Percentiles rank a stretch among this genome's conserved stretches.
Evolutionary conservation across 139 green algal genomes (phyloP).

Genomic region (Tetradesmus obliquus): DNA sequence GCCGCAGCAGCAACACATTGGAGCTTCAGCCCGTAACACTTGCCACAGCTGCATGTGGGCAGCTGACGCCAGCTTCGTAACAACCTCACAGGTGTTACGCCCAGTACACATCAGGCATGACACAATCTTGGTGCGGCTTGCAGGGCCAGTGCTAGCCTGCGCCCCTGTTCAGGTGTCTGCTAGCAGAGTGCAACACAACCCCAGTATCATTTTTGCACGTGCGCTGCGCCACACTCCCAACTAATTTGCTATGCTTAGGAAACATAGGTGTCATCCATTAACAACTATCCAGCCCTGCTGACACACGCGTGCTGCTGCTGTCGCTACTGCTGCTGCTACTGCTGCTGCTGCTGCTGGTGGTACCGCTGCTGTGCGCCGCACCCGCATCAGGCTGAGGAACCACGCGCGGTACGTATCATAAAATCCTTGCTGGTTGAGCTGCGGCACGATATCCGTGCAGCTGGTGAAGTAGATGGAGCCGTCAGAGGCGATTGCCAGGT

Average conservation of each 20-base stretch:
- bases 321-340: no score
- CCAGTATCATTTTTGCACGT: no score
- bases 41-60: neutral
- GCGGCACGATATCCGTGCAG: conserved; percentile 22
- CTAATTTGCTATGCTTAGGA: no score
- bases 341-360: neutral
- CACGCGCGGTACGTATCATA: conserved; percentile 25
- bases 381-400: conserved; percentile 9
- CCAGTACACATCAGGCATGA: no score
- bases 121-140: no score
- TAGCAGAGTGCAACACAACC: no score
- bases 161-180: no score
- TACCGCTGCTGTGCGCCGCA: neutral
- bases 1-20: neutral
- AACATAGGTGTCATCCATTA: no score
- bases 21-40: neutral
- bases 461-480: conserved; percentile 76
- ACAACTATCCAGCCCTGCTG: no score
- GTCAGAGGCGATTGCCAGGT: conserved; percentile 68
- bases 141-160: no score
- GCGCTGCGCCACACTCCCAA: no score
- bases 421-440: neutral
- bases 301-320: no score
- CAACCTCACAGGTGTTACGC: neutral
- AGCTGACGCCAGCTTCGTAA: neutral